Evolutionary conservation across 2,329 filamentous ascomycete species (phyloP).

Genomic region (Sarocladium oryzae): DNA sequence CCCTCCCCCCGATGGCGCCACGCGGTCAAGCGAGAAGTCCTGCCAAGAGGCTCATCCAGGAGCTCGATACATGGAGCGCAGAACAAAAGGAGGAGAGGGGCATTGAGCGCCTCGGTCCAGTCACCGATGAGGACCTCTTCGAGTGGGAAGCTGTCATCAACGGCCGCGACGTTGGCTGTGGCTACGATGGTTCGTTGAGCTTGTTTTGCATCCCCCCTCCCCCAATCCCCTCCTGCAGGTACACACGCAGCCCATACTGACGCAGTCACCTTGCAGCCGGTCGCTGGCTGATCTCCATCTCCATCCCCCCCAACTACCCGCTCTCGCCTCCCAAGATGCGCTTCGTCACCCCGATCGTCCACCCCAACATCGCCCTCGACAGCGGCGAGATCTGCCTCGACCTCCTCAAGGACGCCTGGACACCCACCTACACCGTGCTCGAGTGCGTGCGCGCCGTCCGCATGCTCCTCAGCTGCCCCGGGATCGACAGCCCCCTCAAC

Average conservation of each 20-base stretch:
- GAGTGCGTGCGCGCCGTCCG: constrained; percentile 67
- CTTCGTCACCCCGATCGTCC: constrained; percentile 80
- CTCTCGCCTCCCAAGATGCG: constrained; percentile 66
- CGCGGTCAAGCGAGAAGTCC: constrained; percentile 36
- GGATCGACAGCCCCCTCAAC: constrained; percentile 70
- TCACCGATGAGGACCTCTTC: constrained; percentile 47
- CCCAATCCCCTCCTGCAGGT: neutral
- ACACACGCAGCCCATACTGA: no score
- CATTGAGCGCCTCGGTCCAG: constrained; percentile 53
- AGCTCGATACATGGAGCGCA: constrained; percentile 46
- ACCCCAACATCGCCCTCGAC: constrained; percentile 66
- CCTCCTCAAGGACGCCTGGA: constrained; percentile 73
- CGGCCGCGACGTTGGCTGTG: constrained; percentile 46
- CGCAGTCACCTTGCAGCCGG: constrained; percentile 42
- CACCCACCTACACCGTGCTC: constrained; percentile 75
- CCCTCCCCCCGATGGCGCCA: neutral
- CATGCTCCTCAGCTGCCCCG: constrained; percentile 57
- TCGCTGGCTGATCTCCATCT: constrained; percentile 75
- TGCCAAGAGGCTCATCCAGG: constrained; percentile 50
- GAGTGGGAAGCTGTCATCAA: constrained; percentile 55
- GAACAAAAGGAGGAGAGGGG: constrained; percentile 44
- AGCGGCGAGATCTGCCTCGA: constrained; percentile 94
- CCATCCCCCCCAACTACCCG: constrained; percentile 73
- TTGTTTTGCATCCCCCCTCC: neutral
- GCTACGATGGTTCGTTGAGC: constrained; percentile 49